These are phyloP conservation scores for Eucalyptus shirleyi DNA, from an alignment of 345 rosid species.

Conservation along the genomic window DNA sequence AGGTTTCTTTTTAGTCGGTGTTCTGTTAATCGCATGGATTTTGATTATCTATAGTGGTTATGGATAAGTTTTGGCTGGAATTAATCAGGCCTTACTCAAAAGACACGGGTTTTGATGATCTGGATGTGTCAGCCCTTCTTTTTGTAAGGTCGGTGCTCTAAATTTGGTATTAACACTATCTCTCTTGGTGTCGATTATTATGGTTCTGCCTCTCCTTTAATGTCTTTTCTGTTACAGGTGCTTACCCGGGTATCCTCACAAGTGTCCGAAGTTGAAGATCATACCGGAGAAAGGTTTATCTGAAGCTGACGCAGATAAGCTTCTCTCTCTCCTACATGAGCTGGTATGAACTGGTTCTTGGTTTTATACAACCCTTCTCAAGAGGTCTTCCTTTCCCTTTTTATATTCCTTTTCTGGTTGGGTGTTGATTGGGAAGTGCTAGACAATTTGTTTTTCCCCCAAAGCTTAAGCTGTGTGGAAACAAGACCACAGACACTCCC, in stretches of 20 bases:
- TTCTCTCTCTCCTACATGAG: constrained; percentile 72
- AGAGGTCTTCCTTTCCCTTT: background rate
- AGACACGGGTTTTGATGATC: constrained; percentile 84
- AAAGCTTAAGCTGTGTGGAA: background rate
- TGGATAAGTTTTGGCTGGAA: background rate
- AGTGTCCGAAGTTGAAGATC: constrained; percentile 76
- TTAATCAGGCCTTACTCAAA: constrained; percentile 83
- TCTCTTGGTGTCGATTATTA: background rate
- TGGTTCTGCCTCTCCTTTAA: background rate
- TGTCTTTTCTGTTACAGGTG: constrained; percentile 32
- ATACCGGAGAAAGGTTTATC: constrained; percentile 80
- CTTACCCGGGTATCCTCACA: constrained; percentile 94
- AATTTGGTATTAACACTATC: background rate
- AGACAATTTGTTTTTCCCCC: background rate
- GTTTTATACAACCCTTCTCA: background rate
- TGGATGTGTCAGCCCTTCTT: constrained; percentile 72
- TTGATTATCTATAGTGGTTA: background rate
- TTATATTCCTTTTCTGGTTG: background rate
- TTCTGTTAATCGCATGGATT: background rate
- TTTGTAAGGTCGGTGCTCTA: constrained; percentile 46
- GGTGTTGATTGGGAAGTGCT: background rate
- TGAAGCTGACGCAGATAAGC: constrained; percentile 53
- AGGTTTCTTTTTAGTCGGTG: constrained; percentile 30
- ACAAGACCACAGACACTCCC: background rate
- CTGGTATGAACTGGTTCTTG: constrained; percentile 30